A percentile compares a stretch with the other conserved stretches of the same genome.
These are phyloP conservation scores for Cercophora newfieldiana DNA, from an alignment of 495 filamentous ascomycete species.

Conservation along the genomic window DNA sequence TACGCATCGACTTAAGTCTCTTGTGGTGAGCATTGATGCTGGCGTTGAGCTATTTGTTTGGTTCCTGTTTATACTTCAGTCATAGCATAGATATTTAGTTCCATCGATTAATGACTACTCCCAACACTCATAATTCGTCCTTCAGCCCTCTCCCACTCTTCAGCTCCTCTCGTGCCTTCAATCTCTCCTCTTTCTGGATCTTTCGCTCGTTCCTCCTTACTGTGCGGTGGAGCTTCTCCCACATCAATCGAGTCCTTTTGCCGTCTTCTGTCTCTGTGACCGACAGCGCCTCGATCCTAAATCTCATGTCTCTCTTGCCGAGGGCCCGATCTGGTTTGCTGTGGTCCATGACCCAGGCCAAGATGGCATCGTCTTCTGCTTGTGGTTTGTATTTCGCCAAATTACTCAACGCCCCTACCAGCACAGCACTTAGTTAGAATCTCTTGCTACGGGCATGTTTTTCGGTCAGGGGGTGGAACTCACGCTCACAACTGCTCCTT, in stretches of 20 bases:
- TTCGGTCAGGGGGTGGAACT: constrained; percentile 9
- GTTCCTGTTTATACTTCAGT: too few species aligned
- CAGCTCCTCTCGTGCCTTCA: constrained; percentile 25
- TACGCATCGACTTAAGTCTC: background rate
- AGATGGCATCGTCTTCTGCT: constrained; percentile 28
- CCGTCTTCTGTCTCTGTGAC: constrained; percentile 35
- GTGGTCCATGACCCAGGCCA: constrained; percentile 36
- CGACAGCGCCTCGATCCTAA: constrained; percentile 36
- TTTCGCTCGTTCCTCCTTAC: constrained; percentile 30
- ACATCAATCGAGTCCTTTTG: constrained; percentile 32
- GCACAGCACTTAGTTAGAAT: background rate
- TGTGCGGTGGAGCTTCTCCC: constrained; percentile 34
- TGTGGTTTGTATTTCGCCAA: constrained; percentile 30
- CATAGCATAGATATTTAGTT: too few species aligned
- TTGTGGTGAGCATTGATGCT: background rate
- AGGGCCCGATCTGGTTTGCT: constrained; percentile 33
- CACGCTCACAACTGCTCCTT: constrained; percentile 37
- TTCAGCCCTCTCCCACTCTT: constrained; percentile 20
- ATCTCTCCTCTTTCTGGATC: constrained; percentile 30
- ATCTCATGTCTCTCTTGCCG: constrained; percentile 33
- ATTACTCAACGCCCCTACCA: constrained; percentile 31
- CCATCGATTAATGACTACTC: too few species aligned
- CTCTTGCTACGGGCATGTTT: background rate
- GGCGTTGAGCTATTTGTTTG: too few species aligned
- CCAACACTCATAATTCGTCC: constrained; percentile 26